A percentile compares a stretch with the other conserved stretches of the same genome.
These are phyloP conservation scores for Quercus aquifolioides DNA, from an alignment of 306 rosid species.

Conservation along the genomic window DNA sequence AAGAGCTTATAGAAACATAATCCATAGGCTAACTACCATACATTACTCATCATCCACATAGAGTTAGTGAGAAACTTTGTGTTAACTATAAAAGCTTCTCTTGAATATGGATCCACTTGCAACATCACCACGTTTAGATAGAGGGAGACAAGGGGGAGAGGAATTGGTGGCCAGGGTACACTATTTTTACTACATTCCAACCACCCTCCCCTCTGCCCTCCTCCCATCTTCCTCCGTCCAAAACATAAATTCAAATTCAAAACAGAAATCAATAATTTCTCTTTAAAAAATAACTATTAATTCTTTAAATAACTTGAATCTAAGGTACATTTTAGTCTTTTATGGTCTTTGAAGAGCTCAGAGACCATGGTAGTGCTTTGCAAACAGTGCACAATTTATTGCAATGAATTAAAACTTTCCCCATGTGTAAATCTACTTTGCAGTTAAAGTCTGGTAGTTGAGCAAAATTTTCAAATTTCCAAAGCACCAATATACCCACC, in stretches of 20 bases:
- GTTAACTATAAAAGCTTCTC: background rate
- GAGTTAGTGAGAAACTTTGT: background rate
- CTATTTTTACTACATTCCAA: too few species aligned
- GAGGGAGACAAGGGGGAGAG: too few species aligned
- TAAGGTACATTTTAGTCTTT: background rate
- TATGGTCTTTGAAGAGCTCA: background rate
- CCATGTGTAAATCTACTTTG: background rate
- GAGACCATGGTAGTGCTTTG: background rate
- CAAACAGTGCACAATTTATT: background rate
- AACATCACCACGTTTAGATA: background rate
- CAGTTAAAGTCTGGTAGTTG: background rate
- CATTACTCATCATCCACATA: background rate
- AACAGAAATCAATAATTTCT: background rate
- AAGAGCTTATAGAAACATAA: background rate
- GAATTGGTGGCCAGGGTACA: too few species aligned
- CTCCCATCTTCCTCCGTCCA: too few species aligned
- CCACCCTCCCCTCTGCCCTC: too few species aligned
- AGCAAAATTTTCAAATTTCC: background rate
- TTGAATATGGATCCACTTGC: background rate
- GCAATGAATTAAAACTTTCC: background rate
- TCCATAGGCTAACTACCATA: background rate
- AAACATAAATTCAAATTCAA: background rate
- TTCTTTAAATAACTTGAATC: background rate
- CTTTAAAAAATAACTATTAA: background rate
- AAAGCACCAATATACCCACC: background rate